Percentiles rank a stretch among this genome's conserved stretches.
Evolutionary conservation across 2,329 filamentous ascomycete genomes (phyloP).

Genomic region (Ceratocystis variospora): DNA sequence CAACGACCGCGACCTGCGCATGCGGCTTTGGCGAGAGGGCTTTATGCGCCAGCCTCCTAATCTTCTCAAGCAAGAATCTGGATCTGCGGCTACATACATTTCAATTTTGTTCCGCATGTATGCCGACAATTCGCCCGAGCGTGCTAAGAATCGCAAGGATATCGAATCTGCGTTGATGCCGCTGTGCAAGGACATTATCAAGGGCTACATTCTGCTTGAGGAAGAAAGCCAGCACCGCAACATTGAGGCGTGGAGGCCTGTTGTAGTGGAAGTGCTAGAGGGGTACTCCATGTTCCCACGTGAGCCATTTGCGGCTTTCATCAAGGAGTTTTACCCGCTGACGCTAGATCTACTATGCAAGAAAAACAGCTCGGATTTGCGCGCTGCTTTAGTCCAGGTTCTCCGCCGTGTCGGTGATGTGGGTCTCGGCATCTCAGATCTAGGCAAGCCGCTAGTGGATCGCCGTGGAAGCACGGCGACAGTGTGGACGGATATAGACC

Average conservation of each 20-base stretch:
- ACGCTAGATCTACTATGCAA: constrained; percentile 69
- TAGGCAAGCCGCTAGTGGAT: constrained; percentile 27
- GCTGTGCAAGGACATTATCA: constrained; percentile 86
- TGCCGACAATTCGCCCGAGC: constrained; percentile 71
- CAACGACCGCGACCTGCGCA: constrained; percentile 87
- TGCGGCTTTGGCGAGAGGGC: constrained; percentile 87
- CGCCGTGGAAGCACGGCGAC: constrained; percentile 26
- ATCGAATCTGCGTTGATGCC: constrained; percentile 88
- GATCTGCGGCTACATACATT: constrained; percentile 86
- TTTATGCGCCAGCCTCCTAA: constrained; percentile 99
- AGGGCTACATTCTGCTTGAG: constrained; percentile 70
- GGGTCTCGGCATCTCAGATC: constrained; percentile 41
- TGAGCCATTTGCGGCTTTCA: constrained; percentile 64
- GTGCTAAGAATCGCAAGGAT: constrained; percentile 62
- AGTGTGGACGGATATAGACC: constrained; percentile 20
- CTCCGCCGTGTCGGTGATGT: constrained; percentile 74
- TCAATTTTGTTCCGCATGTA: constrained; percentile 97
- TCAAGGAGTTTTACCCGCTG: constrained; percentile 74
- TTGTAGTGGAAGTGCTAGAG: constrained; percentile 92
- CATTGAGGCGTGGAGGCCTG: constrained; percentile 90
- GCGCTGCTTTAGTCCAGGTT: constrained; percentile 62
- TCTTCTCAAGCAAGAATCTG: constrained; percentile 88
- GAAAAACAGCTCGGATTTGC: constrained; percentile 67
- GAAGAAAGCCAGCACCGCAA: constrained; percentile 96
- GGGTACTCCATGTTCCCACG: constrained; percentile 76